These are phyloP conservation scores for Coniochaeta ligniaria DNA, from an alignment of 2,329 filamentous ascomycete species.

Conservation along the genomic window DNA sequence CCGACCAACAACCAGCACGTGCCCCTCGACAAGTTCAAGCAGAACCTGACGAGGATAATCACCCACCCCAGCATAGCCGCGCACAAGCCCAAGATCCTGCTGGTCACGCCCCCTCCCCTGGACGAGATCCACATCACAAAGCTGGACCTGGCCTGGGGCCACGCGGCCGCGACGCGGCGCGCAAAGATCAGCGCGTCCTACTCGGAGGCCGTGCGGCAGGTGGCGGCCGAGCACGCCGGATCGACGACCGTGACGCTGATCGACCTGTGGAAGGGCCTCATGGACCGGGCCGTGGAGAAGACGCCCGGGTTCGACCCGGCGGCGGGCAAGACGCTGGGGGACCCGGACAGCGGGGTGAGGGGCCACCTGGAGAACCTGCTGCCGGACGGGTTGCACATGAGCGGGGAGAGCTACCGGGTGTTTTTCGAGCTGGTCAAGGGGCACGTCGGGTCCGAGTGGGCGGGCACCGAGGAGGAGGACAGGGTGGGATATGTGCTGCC, in stretches of 20 bases:
- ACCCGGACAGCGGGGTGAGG: conserved; percentile 38
- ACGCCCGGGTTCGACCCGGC: conserved; percentile 48
- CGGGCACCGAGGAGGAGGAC: conserved; percentile 24
- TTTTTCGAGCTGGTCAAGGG: conserved; percentile 40
- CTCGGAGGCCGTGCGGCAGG: conserved; percentile 51
- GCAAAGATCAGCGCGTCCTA: conserved; percentile 46
- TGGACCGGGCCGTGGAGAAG: conserved; percentile 58
- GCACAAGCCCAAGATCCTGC: conserved; percentile 65
- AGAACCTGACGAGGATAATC: conserved; percentile 66
- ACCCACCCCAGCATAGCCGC: conserved; percentile 61
- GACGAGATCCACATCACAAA: conserved; percentile 62
- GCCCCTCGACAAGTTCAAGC: conserved; percentile 65
- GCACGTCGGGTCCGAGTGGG: conserved; percentile 40
- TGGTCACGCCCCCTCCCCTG: conserved; percentile 77
- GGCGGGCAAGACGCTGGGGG: conserved; percentile 37
- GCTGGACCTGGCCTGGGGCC: conserved; percentile 40
- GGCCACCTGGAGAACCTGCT: conserved; percentile 45
- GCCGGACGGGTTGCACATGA: conserved; percentile 53
- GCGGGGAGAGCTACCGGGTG: conserved; percentile 43
- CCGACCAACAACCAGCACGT: conserved; percentile 66
- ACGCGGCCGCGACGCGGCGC: conserved; percentile 32
- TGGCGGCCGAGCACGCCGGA: conserved; percentile 59
- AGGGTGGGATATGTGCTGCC: conserved; percentile 37
- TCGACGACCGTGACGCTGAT: conserved; percentile 55
- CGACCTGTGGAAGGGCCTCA: conserved; percentile 74